phyloP scores from a whole-genome alignment of 805 yeast genomes.

The Kodamaea leandrae region DNA sequence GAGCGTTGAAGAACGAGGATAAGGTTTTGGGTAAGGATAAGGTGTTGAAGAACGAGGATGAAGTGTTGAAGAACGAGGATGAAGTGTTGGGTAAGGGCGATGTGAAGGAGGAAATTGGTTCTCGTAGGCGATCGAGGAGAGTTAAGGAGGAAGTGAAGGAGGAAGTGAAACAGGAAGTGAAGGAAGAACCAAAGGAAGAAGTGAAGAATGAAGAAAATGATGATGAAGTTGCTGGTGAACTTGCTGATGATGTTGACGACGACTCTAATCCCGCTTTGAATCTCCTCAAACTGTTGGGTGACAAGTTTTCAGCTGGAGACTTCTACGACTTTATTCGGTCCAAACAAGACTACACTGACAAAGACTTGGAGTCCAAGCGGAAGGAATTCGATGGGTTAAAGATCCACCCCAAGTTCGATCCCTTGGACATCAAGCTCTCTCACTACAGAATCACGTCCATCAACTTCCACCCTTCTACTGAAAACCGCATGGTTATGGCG shows the following conservation, averaged over 20 bases:
- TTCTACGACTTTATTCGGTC: conserved; percentile 54
- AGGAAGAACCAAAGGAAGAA: conserved; percentile 7
- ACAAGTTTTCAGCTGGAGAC: conserved; percentile 65
- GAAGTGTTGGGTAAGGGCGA: conserved; percentile 20
- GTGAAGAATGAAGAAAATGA: conserved; percentile 10
- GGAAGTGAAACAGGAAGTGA: neutral
- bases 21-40: conserved; percentile 19
- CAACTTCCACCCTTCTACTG: conserved; percentile 69
- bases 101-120: neutral
- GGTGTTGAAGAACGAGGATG: conserved; percentile 41
- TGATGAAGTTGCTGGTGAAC: too few species aligned
- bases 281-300: conserved; percentile 41
- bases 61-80: conserved; percentile 30
- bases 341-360: conserved; percentile 25
- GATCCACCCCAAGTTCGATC: conserved; percentile 57
- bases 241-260: conserved; percentile 16
- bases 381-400: conserved; percentile 51
- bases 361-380: conserved; percentile 47
- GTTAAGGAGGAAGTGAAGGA: neutral
- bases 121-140: conserved; percentile 5
- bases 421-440: conserved; percentile 68
- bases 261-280: conserved; percentile 25
- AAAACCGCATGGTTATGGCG: conserved; percentile 65
- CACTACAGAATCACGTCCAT: conserved; percentile 72
- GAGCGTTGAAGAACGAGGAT: conserved; percentile 30